Base-by-base conservation (phyloP, 805 yeast species). In the Zygosaccharomyces siamensis region DNA sequence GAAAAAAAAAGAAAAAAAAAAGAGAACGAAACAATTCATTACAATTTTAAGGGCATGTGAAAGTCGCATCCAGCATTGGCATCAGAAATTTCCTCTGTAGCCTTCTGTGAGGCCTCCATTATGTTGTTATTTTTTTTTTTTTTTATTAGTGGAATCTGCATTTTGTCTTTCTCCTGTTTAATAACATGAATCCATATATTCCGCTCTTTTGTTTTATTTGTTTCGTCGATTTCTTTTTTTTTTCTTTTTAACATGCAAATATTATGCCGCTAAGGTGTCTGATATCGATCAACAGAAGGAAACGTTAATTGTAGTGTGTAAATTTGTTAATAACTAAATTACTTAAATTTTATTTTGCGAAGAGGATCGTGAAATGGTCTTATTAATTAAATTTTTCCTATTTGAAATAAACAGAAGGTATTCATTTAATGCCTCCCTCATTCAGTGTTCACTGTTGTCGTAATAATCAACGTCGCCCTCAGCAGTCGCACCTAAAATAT, bases 401-500 rank as follows among this genome's bases (percentile, higher is more conserved):
- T 18, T 30, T 16, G 18, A 26, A 18, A 14, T 14, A 14, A 20
- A 26, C 8, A 7, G 7, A 12, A 16, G 5, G 7, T 28, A n/a
- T 31, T 7, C 5, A 40, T 32, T 8, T 18, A 30, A 30, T 30
- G 27, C 14, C 35, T 14, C 18, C 3, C 20, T 18, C 3, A 8
- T 20, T 30, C 36, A 41, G 30, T 41, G 30, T n/a, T 43, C 46
- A 20, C 41, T 36, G 28, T 45, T 43, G 31, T 52, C 64, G 32
- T 54, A 55, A 40, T 52, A 57, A 7, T 51, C 53, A 11, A 44
- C 38, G 12, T 62, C 66, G 30, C 49, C 53, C 11, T 70, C 74
- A 32, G 72, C 75, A 43, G 77, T 67, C 26, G 75, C 77, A 47
- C 78, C 81, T 54, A 80, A 65, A 30, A 81, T 80, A 56, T 71